These are phyloP conservation scores for Skeletonema tropicum DNA, from an alignment of 108 stramenopile genomes.

Conservation along the genomic window DNA sequence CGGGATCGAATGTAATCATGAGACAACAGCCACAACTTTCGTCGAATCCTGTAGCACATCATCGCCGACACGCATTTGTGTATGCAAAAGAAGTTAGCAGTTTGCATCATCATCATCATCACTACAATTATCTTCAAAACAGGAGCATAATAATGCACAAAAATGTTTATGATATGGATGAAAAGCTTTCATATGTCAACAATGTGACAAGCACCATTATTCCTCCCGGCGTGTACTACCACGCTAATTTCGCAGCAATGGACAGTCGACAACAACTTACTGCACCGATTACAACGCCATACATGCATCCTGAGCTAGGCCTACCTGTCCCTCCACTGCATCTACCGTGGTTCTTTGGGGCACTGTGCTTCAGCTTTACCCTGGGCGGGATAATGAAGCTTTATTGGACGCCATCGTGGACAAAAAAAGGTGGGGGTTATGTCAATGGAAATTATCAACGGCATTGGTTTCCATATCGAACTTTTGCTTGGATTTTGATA, in stretches of 20 bases:
- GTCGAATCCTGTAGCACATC: conserved; percentile 1
- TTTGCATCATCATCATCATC: conserved; percentile 29
- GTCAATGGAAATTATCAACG: neutral
- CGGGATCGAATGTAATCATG: neutral
- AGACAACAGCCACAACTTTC: neutral
- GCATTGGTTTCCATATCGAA: conserved; percentile 52
- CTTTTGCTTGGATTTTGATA: conserved; percentile 47
- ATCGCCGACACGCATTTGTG: conserved; percentile 23
- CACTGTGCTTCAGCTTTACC: conserved; percentile 50
- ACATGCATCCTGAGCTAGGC: conserved; percentile 41
- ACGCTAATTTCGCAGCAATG: neutral
- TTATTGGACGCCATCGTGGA: conserved; percentile 34
- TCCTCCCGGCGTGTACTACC: neutral
- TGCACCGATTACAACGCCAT: conserved; percentile 40
- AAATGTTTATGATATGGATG: neutral
- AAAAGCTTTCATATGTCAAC: neutral
- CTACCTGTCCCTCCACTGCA: conserved; percentile 49
- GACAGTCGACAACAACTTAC: neutral
- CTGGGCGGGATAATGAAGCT: conserved; percentile 43
- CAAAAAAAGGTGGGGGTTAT: conserved; percentile 13
- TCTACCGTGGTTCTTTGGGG: conserved; percentile 49
- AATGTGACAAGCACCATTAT: neutral
- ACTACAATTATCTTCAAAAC: conserved; percentile 6
- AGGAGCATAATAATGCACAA: neutral
- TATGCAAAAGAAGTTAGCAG: conserved; percentile 8